phyloP scores from a whole-genome alignment of 306 rosid genomes.

The Trifolium fragiferum region DNA sequence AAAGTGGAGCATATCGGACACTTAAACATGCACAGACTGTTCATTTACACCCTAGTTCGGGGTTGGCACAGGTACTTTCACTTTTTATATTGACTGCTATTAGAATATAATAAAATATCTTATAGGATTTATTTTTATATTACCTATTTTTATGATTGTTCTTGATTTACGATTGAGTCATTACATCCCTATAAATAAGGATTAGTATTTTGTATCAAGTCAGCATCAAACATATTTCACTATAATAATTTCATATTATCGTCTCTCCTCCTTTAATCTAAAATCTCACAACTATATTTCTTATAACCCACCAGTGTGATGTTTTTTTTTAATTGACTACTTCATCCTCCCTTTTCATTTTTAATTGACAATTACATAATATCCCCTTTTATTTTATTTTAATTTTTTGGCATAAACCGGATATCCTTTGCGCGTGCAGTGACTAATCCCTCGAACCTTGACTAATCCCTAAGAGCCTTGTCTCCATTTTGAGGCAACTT shows the following conservation, averaged over 20 bases:
- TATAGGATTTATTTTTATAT: background rate
- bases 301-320: conserved; percentile 1
- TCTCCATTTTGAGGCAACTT: conserved; percentile 3
- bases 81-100: conserved; percentile 1
- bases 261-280: background rate
- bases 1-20: conserved; percentile 84
- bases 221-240: background rate
- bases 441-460: too few species aligned
- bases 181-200: background rate
- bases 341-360: background rate
- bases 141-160: background rate
- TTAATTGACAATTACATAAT: background rate
- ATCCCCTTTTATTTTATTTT: too few species aligned
- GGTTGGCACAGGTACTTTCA: conserved; percentile 72
- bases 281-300: background rate
- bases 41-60: conserved; percentile 95
- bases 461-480: too few species aligned
- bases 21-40: conserved; percentile 86
- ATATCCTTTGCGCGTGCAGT: too few species aligned
- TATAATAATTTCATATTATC: background rate
- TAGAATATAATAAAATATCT: background rate
- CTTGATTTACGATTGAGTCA: background rate
- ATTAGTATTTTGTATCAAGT: background rate
- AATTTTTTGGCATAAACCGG: too few species aligned
- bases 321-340: conserved; percentile 11